Base-by-base conservation (phyloP, 768 basidiomycete species). In the Tricholoma terreum region DNA sequence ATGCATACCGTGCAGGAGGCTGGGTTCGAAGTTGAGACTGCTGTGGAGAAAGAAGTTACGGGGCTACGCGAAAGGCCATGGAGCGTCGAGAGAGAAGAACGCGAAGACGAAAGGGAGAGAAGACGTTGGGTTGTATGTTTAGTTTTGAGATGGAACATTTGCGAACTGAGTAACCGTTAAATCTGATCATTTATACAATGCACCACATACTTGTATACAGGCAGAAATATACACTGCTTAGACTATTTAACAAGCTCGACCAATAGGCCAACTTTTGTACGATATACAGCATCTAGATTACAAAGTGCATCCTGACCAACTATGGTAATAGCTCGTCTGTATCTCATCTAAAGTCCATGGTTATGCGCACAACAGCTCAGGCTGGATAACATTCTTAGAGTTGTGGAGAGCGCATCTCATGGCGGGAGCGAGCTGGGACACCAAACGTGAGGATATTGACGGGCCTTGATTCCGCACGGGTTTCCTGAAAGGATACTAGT, bases 111-210 rank as follows among this genome's bases (percentile, higher is more conserved):
- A 40, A 73, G 65, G n/a, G 87, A 87, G 61, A 75, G 86, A 62
- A 78, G 88, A 59, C 71, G 78, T 19, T 91, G 90, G 89, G 76
- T 91, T 17, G 75, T 92, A 42, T 89, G 86, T 83, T 80, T 89
- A 31, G 67, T 75, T 58, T 63, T 87, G 34, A 79, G 71, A 60
- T 85, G 85, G 84, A 66, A 45, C 40, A 30, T 7, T 17, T 6
- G 17, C 15, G 31, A 49, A 35, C 46, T n/a, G n/a, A n/a, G n/a
- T n/a, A n/a, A n/a, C n/a, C n/a, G n/a, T 56, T 34, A 12, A 52
- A 35, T 40, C n/a, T 30, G 30, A 35, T 17, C 22, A 19, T 15
- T 14, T 14, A 10, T 17, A 45, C 19, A n/a, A 55, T 5, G 33
- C 31, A 3, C 3, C 10, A 21, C 15, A 36, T n/a, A 36, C 10